These are phyloP conservation scores for Paracorniculantispora psalliotae DNA, from an alignment of 2,329 filamentous ascomycete genomes.

Conservation along the genomic window DNA sequence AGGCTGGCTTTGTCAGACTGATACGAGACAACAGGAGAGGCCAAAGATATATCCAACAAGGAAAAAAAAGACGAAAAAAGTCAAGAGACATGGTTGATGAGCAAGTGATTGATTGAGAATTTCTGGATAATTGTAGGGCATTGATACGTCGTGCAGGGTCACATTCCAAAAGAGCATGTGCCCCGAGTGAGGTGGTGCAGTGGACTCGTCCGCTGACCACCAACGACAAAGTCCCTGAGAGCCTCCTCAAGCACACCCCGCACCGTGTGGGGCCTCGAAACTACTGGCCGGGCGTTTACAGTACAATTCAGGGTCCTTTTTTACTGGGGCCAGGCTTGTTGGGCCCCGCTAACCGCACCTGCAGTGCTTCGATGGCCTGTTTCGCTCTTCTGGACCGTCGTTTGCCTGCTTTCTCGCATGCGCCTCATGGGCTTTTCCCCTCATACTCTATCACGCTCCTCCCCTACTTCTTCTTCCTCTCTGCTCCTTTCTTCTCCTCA, in stretches of 20 bases:
- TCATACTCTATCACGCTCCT: not conserved
- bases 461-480: not conserved
- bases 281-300: not conserved
- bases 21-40: no score
- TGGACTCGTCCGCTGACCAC: not conserved
- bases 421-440: not conserved
- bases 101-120: no score
- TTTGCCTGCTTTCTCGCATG: not conserved
- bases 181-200: not conserved
- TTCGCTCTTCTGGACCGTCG: no score
- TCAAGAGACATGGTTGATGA: no score
- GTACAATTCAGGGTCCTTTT: constrained; percentile 10
- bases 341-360: not conserved
- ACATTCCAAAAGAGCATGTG: constrained; percentile 1
- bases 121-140: not conserved
- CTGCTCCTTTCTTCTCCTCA: not conserved
- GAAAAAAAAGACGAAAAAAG: no score
- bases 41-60: no score
- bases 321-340: not conserved
- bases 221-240: no score
- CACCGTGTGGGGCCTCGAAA: no score
- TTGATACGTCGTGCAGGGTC: not conserved
- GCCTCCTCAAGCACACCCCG: no score
- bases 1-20: not conserved
- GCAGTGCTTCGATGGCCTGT: not conserved